Evolutionary conservation across 2,329 filamentous ascomycete genomes (phyloP), one percentile per base, ranked within the genome.

Genomic region (Elsinoe perseae): DNA sequence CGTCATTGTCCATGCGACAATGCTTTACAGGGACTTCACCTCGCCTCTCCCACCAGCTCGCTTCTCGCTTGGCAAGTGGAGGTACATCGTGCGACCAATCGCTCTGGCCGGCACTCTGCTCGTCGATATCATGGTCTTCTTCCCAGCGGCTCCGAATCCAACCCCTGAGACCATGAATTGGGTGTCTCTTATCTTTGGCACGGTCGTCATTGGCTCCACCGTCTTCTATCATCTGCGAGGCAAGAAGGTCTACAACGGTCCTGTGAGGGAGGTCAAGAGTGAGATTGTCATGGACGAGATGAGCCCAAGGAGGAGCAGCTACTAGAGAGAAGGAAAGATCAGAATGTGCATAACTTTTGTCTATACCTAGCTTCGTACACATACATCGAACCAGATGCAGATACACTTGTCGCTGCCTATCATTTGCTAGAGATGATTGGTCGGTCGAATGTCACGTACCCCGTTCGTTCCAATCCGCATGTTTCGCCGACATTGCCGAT

Each of bases 161-260:
- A 59, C 59, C 8, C 46, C 62, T 8, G 59, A 58, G 9, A 60
- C 50, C 12, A 67, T 67, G 65, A 68, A 67, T 43, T 68, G 65
- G 66, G 62, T 59, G 14, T 59, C 61, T 20, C 57, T 68, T 28
- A 64, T 69, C 14, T 65, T 61, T 21, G 56, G 60, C 1, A 50
- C 36, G 40, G 61, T 61, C 14, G 54, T 63, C 16, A 14, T 60
- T 3, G 36, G 57, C 12, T 9, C 53, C 23, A 30, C 54, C 2
- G 36, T 59, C 12, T 50, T 58, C 16, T 62, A 62, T 48, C 54
- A 56, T 3, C 7, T 59, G 10, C 32, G 54, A 20, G 62, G 48
- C 6, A 57, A 56, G n/a, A 58, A 62, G 54, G 57, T 52, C 1
- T 62, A 62, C 38, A 27, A 58, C 10, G 61, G 61, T 28, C 61